Evolutionary conservation across 2,329 filamentous ascomycete genomes (phyloP), one percentile per base, ranked within the genome.

Genomic region (Lecanicillium sp.): DNA sequence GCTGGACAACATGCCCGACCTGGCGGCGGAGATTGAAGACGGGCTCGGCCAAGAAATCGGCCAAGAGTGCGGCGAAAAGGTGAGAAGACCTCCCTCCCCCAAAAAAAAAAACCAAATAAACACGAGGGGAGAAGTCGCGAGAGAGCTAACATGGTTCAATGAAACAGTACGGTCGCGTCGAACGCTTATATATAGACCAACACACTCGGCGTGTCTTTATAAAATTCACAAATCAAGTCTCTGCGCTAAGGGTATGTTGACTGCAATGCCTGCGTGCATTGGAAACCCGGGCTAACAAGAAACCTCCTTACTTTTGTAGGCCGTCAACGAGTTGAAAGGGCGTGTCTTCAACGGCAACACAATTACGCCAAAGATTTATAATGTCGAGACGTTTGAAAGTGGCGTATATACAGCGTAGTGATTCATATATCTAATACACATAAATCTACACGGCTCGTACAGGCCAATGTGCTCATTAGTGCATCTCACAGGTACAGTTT

Each of bases 31-130:
- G 59, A 77, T 95, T 35, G 76, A 81, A 43, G 72, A 74, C 12
- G 78, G 78, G 0, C 65, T 98, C 36, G 81, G 90, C 49, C 90
- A 97, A 64, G 89, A 96, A 58, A 96, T 98, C 60, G 92, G 92
- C 6, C 87, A 96, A 54, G 87, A 94, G 56, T 96, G 94, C 60
- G 81, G 81, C 36, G 79, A 87, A 47, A 88, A 89, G 71, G 77
- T 81, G 44, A 6, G 22, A 25, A 25, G 11, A 6, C 22, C 22
- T 11, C 11, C 22, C 22, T 25, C 22, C 22, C 22, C 41, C 46
- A 17, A 54, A 48, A 11, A 17, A 33, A 15, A 33, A n/a, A n/a
- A n/a, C n/a, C n/a, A n/a, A n/a, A n/a, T n/a, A n/a, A n/a, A n/a
- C n/a, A n/a, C n/a, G n/a, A n/a, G n/a, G n/a, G n/a, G n/a, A n/a